Evolutionary conservation across 768 basidiomycete genomes (phyloP), one percentile per base, ranked within the genome.

Genomic region (Auriscalpium microsporum): DNA sequence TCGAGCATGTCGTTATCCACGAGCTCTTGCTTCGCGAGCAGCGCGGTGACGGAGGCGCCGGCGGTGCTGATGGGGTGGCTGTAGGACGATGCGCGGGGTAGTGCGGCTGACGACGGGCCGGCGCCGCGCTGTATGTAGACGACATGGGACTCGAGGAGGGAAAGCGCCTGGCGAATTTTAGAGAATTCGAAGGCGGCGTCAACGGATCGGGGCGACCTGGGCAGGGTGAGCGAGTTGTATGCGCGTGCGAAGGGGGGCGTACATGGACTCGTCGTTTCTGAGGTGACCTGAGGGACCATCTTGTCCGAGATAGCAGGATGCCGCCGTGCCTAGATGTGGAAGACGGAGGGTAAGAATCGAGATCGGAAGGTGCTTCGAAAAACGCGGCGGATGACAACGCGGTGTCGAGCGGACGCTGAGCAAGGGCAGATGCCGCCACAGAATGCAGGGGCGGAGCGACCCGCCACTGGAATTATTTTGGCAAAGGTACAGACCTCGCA

Each of bases 291-390:
- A 80, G 79, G 52, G 73, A 58, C 68, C 69, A 56, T 87, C 87
- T 65, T 81, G 81, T 53, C 79, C 83, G 67, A 88, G 85, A 73
- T 90, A 90, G 72, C 89, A 92, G 63, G 78, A 78, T 37, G 86
- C 81, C 64, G 86, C 81, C 37, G 90, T 91, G 55, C 90, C 88
- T 90, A 65, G 56, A 56, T 61, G 56, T 56, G 57, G 55, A 63
- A 19, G n/a, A 56, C 57, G 51, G 52, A 16, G 57, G 35, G 52
- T 42, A 23, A 42, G 44, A 14, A n/a, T 34, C 13, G 11, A 35
- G 9, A 42, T 60, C 58, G 28, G 28, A 28, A 28, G 28, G 5
- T 28, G 28, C 28, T 28, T 28, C 28, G 28, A 28, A 28, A 28
- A 28, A 4, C 28, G 28, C 28, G 28, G 28, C 28, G 28, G 28